Conservation (phyloP, 805 yeast species). For the Candida parachauliodes region DNA sequence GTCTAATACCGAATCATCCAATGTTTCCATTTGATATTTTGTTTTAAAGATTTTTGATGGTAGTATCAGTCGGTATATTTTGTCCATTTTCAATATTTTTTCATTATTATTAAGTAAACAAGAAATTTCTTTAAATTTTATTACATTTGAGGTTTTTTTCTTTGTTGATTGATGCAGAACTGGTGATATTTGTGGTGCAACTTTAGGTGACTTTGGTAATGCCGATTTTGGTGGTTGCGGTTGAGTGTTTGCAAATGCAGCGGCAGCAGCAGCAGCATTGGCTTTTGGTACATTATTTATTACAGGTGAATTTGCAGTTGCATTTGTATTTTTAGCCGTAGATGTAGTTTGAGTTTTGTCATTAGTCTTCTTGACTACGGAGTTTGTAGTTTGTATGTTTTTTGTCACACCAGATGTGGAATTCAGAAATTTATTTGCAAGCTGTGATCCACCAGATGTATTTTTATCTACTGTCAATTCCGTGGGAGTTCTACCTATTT, state of each 20-base stretch:
- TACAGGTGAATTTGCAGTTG: background rate
- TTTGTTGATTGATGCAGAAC: conserved; percentile 7
- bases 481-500: background rate
- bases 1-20: conserved; percentile 32
- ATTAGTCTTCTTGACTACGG: too few relatives aligned
- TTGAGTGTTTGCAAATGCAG: conserved; percentile 5
- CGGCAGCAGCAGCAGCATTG: conserved; percentile 10
- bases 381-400: too few relatives aligned
- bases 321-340: too few relatives aligned
- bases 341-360: too few relatives aligned
- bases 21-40: conserved; percentile 15
- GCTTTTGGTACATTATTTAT: conserved; percentile 8
- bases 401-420: too few relatives aligned
- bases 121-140: conserved; percentile 33
- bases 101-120: conserved; percentile 29
- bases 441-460: too few relatives aligned
- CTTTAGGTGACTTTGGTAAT: conserved; percentile 4
- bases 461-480: too few relatives aligned
- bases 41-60: conserved; percentile 19
- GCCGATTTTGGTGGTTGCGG: conserved; percentile 2
- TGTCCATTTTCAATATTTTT: conserved; percentile 39
- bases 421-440: too few relatives aligned
- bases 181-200: background rate
- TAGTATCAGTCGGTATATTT: conserved; percentile 34
- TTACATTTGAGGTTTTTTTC: conserved; percentile 9